Percentiles rank a stretch among this genome's conserved stretches.
Conservation (phyloP, 2,329 filamentous ascomycete genomes). For the Thelonectria discophora region DNA sequence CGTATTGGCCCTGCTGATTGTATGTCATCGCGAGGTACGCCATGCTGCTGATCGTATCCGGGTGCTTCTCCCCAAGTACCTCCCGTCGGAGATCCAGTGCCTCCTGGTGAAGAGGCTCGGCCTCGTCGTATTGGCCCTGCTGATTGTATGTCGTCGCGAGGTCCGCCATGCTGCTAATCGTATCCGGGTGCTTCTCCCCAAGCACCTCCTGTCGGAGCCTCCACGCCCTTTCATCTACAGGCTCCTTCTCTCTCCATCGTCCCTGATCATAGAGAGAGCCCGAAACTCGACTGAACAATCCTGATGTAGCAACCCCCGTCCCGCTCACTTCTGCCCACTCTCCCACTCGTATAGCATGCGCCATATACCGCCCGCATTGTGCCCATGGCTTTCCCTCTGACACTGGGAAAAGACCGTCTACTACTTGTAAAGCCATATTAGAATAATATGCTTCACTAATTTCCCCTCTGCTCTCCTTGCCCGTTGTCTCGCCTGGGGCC, state of each 20-base stretch:
- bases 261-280: conserved; percentile 38
- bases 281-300: conserved; percentile 32
- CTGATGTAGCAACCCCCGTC: conserved; percentile 22
- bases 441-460: conserved; percentile 34
- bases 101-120: no score
- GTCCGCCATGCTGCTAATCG: no score
- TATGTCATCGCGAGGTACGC: no score
- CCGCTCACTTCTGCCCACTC: conserved; percentile 36
- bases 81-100: no score
- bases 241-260: conserved; percentile 18
- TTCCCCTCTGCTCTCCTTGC: no score
- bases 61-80: no score
- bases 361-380: conserved; percentile 41
- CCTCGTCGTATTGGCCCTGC: no score
- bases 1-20: no score
- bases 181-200: no score
- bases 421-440: conserved; percentile 33
- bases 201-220: no score
- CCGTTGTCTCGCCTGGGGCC: neutral
- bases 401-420: conserved; percentile 34
- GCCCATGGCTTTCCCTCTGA: conserved; percentile 29
- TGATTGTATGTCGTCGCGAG: no score
- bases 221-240: neutral
- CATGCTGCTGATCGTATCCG: no score
- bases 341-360: conserved; percentile 39